These are phyloP conservation scores for Ustanciosporium gigantosporum DNA, from an alignment of 1,284 basidiomycete genomes.

Conservation along the genomic window DNA sequence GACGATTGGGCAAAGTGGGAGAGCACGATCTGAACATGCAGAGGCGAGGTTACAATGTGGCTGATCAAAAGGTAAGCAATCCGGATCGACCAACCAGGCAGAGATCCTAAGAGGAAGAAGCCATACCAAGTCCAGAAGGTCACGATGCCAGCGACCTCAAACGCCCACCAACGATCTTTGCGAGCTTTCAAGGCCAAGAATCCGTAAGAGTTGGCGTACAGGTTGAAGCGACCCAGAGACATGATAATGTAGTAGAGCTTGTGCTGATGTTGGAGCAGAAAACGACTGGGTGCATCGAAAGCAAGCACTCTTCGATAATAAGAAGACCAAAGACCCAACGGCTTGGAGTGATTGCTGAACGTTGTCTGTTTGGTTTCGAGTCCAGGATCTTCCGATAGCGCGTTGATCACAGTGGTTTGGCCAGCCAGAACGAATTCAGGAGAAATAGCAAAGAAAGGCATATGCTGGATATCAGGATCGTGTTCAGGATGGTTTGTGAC, in stretches of 20 bases:
- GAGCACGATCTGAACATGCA: conserved; percentile 81
- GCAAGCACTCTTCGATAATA: conserved; percentile 89
- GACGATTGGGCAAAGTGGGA: conserved; percentile 97
- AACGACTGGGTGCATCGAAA: conserved; percentile 74
- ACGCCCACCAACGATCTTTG: conserved; percentile 55
- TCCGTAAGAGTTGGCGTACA: conserved; percentile 84
- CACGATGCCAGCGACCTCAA: conserved; percentile 72
- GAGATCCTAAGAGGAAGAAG: conserved; percentile 66
- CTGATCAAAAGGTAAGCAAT: conserved; percentile 76
- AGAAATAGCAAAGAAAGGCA: conserved; percentile 94
- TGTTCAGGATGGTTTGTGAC: conserved; percentile 97
- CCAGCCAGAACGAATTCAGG: conserved; percentile 69
- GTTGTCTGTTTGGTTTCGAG: not conserved
- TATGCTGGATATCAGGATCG: conserved; percentile 85
- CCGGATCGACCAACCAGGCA: conserved; percentile 71
- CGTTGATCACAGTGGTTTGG: conserved; percentile 23
- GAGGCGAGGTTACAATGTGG: conserved; percentile 77
- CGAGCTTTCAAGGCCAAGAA: conserved; percentile 70
- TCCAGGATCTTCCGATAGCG: not conserved
- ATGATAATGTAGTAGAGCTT: conserved; percentile 91
- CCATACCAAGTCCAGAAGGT: conserved; percentile 83
- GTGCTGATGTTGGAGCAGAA: conserved; percentile 81
- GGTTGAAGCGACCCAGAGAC: conserved; percentile 90
- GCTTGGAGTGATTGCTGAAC: not conserved
- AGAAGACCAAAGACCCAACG: conserved; percentile 74